These are phyloP conservation scores for Wickerhamiella nectarea DNA, from an alignment of 805 yeast genomes.

Conservation along the genomic window DNA sequence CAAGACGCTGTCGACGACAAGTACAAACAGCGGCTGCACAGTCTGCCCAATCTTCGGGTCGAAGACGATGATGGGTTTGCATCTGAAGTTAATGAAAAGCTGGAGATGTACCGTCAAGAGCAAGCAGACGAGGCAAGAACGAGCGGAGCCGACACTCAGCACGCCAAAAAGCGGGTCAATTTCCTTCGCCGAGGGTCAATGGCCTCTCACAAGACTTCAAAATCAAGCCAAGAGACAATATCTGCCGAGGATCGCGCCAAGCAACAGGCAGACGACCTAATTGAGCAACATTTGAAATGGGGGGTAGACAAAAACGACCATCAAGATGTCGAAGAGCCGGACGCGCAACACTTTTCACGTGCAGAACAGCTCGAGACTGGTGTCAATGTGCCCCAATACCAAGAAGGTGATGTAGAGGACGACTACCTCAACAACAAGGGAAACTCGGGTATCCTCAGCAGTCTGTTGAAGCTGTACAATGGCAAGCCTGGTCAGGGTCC, in stretches of 20 bases:
- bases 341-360: not conserved
- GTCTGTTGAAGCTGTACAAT: conserved; percentile 5
- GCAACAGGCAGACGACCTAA: conserved; percentile 2
- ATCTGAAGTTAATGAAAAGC: conserved; percentile 2
- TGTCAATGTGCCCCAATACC: not conserved
- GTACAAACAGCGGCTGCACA: not conserved
- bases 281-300: conserved; percentile 3
- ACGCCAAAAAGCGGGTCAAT: not conserved
- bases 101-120: not conserved
- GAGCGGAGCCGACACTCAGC: no score
- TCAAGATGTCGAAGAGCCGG: not conserved
- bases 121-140: not conserved
- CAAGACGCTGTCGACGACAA: not conserved
- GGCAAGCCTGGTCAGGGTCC: not conserved
- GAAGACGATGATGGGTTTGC: not conserved
- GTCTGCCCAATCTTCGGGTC: not conserved
- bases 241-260: conserved; percentile 3
- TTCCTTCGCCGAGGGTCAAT: not conserved
- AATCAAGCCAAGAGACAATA: not conserved
- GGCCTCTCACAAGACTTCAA: not conserved
- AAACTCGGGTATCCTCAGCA: conserved; percentile 3
- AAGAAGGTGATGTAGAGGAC: not conserved
- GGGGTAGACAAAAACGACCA: not conserved
- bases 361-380: conserved; percentile 3
- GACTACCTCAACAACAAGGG: not conserved